phyloP scores from a whole-genome alignment of 306 rosid genomes.

The Adenanthera pavonina region DNA sequence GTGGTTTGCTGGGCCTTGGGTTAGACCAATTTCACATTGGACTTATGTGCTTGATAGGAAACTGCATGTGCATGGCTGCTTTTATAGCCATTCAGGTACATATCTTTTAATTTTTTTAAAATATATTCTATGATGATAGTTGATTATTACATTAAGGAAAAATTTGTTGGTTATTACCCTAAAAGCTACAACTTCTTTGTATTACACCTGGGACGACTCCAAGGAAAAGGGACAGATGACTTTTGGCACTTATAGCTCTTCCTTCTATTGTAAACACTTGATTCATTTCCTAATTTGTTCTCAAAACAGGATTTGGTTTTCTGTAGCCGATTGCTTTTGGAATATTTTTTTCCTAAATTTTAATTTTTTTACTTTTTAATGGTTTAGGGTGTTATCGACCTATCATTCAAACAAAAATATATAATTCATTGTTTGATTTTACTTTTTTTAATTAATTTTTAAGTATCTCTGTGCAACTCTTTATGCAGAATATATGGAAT shows the following conservation, averaged over 20 bases:
- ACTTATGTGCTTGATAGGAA: slow-evolving; percentile 85
- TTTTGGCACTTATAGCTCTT: slow-evolving; percentile 10
- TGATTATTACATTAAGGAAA: neutral
- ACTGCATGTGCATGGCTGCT: slow-evolving; percentile 96
- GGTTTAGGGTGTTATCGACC: neutral
- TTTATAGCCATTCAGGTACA: slow-evolving; percentile 85
- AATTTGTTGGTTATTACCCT: slow-evolving; percentile 25
- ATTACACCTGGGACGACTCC: slow-evolving; percentile 11
- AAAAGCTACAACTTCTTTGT: slow-evolving; percentile 8
- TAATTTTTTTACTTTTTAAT: too few species aligned
- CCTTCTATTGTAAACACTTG: slow-evolving; percentile 22
- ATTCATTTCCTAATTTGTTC: slow-evolving; percentile 21
- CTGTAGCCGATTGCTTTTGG: neutral
- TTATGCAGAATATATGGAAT: neutral
- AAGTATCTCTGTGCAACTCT: neutral
- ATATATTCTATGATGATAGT: slow-evolving; percentile 1
- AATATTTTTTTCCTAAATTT: neutral
- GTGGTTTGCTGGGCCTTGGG: slow-evolving; percentile 62
- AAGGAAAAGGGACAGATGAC: neutral
- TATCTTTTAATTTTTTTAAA: slow-evolving; percentile 23
- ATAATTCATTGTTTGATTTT: neutral
- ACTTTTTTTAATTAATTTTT: too few species aligned
- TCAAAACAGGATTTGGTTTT: neutral
- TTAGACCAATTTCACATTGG: slow-evolving; percentile 82
- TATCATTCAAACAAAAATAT: neutral